phyloP scores from a whole-genome alignment of 2,329 filamentous ascomycete genomes.

The Septoria petroselini region DNA sequence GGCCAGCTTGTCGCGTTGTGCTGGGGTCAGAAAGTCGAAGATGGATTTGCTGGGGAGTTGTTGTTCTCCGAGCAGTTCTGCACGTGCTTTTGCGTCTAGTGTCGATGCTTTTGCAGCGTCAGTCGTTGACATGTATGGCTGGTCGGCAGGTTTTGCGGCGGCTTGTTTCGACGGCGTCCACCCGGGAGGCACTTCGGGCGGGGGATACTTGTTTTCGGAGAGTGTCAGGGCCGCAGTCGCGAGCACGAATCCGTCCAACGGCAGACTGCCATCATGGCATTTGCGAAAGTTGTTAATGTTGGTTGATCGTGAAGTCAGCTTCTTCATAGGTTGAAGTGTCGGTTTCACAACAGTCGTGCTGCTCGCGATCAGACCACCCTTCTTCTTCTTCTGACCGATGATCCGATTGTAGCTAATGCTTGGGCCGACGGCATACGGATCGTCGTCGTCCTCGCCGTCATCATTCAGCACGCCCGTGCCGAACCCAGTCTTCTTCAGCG shows the following conservation, averaged over 20 bases:
- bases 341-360: constrained; percentile 42
- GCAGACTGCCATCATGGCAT: constrained; percentile 79
- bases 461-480: constrained; percentile 89
- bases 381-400: constrained; percentile 78
- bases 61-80: constrained; percentile 75
- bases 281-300: constrained; percentile 56
- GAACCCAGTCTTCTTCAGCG: constrained; percentile 67
- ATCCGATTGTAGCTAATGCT: constrained; percentile 81
- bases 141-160: constrained; percentile 31
- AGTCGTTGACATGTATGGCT: constrained; percentile 61
- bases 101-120: constrained; percentile 75
- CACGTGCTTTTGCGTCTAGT: constrained; percentile 72
- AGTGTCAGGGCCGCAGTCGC: constrained; percentile 48
- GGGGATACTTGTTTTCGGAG: constrained; percentile 55
- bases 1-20: constrained; percentile 72
- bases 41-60: constrained; percentile 87
- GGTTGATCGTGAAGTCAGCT: constrained; percentile 36
- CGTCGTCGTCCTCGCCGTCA: constrained; percentile 90
- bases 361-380: constrained; percentile 42
- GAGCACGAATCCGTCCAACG: constrained; percentile 76
- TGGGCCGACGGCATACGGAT: constrained; percentile 88
- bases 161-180: constrained; percentile 63
- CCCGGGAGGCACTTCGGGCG: constrained; percentile 65
- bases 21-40: constrained; percentile 83
- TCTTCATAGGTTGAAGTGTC: constrained; percentile 74